Percentiles rank a stretch among this genome's conserved stretches.
These are phyloP conservation scores for Gastrodia elata DNA, from an alignment of 106 monocot species.

Conservation along the genomic window DNA sequence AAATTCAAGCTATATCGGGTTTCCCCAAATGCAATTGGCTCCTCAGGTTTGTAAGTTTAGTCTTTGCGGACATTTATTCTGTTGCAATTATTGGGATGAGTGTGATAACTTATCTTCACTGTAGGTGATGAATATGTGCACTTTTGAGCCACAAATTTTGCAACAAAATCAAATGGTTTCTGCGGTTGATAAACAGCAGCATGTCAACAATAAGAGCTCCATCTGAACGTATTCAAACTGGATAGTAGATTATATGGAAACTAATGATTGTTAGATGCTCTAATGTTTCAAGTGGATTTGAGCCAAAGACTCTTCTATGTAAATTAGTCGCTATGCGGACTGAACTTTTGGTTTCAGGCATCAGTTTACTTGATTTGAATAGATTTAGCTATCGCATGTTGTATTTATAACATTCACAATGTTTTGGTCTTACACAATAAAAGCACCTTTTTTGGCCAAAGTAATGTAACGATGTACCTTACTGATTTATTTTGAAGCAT, in stretches of 20 bases:
- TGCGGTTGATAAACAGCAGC: slow-evolving; percentile 4
- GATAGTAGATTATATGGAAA: slow-evolving; percentile 14
- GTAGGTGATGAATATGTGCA: slow-evolving; percentile 34
- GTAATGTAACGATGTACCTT: neutral
- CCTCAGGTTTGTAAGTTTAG: slow-evolving; percentile 11
- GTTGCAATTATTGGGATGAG: slow-evolving; percentile 1
- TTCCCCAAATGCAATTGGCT: slow-evolving; percentile 20
- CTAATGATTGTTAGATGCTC: neutral
- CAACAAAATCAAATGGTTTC: slow-evolving; percentile 28
- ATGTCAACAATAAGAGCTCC: slow-evolving; percentile 8
- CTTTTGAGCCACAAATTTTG: slow-evolving; percentile 27
- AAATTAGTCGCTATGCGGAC: neutral
- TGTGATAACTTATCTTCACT: neutral
- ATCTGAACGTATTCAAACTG: slow-evolving; percentile 12
- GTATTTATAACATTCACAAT: neutral
- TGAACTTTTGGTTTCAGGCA: neutral
- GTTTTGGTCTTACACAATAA: neutral
- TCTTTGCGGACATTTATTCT: neutral
- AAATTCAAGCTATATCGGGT: slow-evolving; percentile 26
- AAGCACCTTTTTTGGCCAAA: neutral
- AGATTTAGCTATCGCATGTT: neutral
- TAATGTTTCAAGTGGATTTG: neutral
- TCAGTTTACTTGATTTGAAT: neutral
- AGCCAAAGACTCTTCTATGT: neutral
- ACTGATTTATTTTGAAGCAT: neutral